These are phyloP conservation scores for Pezizomycotina sp. DNA, from an alignment of 2,329 filamentous ascomycete species.

Conservation along the genomic window DNA sequence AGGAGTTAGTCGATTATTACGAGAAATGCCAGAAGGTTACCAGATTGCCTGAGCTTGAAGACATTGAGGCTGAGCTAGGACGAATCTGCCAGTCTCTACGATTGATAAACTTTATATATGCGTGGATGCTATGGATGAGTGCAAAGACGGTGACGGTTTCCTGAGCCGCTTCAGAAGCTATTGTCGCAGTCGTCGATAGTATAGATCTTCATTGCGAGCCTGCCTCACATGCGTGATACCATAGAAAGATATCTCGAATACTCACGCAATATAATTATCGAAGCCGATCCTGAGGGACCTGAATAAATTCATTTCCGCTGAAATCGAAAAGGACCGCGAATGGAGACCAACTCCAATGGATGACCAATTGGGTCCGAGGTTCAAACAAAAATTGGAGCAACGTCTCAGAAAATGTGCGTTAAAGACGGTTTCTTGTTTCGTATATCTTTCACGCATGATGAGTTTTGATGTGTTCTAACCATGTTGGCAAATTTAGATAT, in stretches of 20 bases:
- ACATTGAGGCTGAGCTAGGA: slow-evolving; percentile 2
- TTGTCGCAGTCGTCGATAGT: slow-evolving; percentile 2
- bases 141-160: slow-evolving; percentile 1
- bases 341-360: no score
- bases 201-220: slow-evolving; percentile 7
- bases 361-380: no score
- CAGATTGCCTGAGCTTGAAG: slow-evolving; percentile 2
- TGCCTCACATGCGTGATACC: slow-evolving; percentile 6
- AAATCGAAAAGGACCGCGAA: no score
- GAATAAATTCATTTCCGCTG: no score
- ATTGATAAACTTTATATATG: slow-evolving; percentile 5
- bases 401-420: no score
- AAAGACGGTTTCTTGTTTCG: no score
- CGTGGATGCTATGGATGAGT: slow-evolving; percentile 8
- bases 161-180: slow-evolving; percentile 2
- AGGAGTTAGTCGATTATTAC: slow-evolving; percentile 3
- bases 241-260: slow-evolving; percentile 4
- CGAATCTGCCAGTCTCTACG: background rate
- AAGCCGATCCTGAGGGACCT: no score
- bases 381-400: no score
- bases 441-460: no score
- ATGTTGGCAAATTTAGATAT: no score
- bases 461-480: no score
- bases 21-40: background rate
- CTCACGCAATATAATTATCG: slow-evolving; percentile 1